Evolutionary conservation across 176 grass and related monocot species (phyloP).

Genomic region (Oryza coarctata): DNA sequence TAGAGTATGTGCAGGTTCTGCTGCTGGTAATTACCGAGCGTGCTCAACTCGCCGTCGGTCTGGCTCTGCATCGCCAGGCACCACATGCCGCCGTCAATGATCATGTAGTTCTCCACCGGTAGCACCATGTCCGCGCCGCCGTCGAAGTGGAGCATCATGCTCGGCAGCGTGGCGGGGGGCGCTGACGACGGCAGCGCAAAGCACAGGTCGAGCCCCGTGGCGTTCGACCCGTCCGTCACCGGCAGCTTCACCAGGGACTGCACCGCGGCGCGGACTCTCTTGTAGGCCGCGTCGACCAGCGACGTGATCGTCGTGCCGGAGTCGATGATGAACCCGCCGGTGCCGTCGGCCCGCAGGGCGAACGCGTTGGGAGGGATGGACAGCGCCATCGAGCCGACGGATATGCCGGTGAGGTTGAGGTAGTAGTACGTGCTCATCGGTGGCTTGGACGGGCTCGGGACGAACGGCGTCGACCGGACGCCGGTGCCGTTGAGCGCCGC

Average conservation of each 20-base stretch:
- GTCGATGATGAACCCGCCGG: constrained; percentile 69
- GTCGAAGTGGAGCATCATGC: constrained; percentile 53
- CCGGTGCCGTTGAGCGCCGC: constrained; percentile 32
- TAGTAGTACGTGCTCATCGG: constrained; percentile 64
- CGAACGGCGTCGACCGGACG: constrained; percentile 55
- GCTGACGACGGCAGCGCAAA: constrained; percentile 29
- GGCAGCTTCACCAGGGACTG: constrained; percentile 36
- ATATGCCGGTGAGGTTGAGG: constrained; percentile 60
- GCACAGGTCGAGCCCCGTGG: constrained; percentile 52
- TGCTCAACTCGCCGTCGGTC: constrained; percentile 34
- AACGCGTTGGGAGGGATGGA: constrained; percentile 32
- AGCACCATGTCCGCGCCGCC: constrained; percentile 62
- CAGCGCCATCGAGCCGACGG: constrained; percentile 42
- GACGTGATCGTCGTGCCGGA: constrained; percentile 60
- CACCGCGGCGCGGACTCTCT: constrained; percentile 31
- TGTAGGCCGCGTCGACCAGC: constrained; percentile 38
- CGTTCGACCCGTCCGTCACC: constrained; percentile 9
- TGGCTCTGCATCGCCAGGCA: constrained; percentile 47
- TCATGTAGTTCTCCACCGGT: constrained; percentile 58
- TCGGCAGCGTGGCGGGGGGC: constrained; percentile 48
- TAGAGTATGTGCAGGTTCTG: constrained; percentile 80
- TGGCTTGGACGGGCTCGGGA: constrained; percentile 35
- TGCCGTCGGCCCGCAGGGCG: constrained; percentile 35
- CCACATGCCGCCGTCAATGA: constrained; percentile 35
- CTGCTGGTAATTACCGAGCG: constrained; percentile 65